Percentiles rank a stretch among this genome's conserved stretches.
phyloP scores from a whole-genome alignment of 2,329 filamentous ascomycete species.

The Colletotrichum sp. region DNA sequence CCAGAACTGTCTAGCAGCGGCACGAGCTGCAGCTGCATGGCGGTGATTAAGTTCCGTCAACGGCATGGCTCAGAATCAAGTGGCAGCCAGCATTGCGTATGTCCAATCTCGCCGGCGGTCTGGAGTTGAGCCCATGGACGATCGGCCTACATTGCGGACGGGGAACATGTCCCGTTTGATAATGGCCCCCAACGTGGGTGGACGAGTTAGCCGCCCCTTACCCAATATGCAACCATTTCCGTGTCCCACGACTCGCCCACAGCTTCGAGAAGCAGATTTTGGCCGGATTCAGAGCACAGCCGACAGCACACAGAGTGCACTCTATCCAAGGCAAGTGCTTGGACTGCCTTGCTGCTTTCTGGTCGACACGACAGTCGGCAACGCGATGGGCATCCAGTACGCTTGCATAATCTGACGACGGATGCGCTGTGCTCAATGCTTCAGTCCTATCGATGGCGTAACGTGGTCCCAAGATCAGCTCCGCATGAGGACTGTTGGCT shows the following conservation, averaged over 20 bases:
- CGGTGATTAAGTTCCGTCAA: neutral
- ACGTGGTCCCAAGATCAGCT: neutral
- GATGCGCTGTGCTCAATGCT: neutral
- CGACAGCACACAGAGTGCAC: neutral
- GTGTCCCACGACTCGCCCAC: neutral
- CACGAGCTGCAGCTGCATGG: neutral
- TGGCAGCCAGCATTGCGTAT: conserved; percentile 8
- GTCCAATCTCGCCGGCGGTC: conserved; percentile 7
- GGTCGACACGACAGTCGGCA: neutral
- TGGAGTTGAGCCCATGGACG: neutral
- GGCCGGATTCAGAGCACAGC: conserved; percentile 4
- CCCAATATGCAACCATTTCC: conserved; percentile 6
- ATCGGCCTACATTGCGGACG: neutral
- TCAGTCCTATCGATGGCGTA: neutral
- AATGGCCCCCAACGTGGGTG: neutral
- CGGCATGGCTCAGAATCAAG: neutral
- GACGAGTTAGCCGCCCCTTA: neutral
- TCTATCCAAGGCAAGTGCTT: neutral
- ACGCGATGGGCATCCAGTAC: neutral
- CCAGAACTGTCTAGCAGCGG: neutral
- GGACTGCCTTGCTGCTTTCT: neutral
- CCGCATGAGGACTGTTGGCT: neutral
- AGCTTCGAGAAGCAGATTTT: conserved; percentile 9
- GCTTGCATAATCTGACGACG: neutral
- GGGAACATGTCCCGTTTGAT: neutral